phyloP scores from a whole-genome alignment of 169 alveolate genomes.

The Hepatocystis sp. region DNA sequence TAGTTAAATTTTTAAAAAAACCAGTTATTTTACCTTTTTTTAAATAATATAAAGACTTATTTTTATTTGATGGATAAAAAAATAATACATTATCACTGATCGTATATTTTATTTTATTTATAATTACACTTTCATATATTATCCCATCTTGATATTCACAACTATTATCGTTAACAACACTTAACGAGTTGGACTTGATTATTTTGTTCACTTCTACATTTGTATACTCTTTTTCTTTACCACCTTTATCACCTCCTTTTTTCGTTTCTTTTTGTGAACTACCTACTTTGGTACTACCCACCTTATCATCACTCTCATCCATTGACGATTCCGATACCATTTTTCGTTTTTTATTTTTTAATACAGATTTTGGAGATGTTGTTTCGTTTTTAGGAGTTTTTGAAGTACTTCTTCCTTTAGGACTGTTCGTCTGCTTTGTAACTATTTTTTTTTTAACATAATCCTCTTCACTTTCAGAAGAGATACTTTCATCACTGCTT shows the following conservation, averaged over 20 bases:
- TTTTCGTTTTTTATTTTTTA: neutral
- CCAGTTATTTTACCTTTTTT: constrained; percentile 56
- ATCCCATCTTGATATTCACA: constrained; percentile 56
- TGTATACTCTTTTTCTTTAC: constrained; percentile 9
- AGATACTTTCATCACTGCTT: neutral
- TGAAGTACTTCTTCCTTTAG: neutral
- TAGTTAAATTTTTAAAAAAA: constrained; percentile 9
- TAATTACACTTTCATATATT: constrained; percentile 29
- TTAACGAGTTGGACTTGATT: neutral
- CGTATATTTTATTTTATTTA: constrained; percentile 14
- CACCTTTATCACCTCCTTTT: neutral
- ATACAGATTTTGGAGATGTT: neutral
- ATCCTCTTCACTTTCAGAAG: neutral
- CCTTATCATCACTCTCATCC: no score
- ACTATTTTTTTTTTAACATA: neutral
- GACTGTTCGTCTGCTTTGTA: neutral
- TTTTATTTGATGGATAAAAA: constrained; percentile 1
- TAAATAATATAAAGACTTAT: constrained; percentile 3
- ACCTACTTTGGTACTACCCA: no score
- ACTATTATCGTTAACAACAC: constrained; percentile 5
- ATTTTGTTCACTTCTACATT: constrained; percentile 8
- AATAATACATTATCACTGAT: constrained; percentile 34
- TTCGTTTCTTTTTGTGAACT: neutral
- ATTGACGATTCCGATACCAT: no score
- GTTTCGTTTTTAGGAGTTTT: neutral